Evolutionary conservation across 208 protist genomes (phyloP).

Genomic region (Leishmania tropica): DNA sequence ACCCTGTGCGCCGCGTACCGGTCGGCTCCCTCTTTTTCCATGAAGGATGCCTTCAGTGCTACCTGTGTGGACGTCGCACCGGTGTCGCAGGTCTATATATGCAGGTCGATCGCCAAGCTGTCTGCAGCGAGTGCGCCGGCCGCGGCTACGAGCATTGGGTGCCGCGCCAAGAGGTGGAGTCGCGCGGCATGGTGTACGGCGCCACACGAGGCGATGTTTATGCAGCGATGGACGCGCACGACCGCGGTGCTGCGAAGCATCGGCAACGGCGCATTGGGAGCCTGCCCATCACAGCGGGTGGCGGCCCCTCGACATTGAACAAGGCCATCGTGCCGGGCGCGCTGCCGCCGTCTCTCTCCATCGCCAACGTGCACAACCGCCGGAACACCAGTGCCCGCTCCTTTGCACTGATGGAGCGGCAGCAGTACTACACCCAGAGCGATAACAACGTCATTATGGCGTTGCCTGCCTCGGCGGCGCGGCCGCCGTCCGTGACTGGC

Average conservation of each 20-base stretch:
- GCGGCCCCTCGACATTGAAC: slow-evolving; percentile 23
- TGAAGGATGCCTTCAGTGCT: slow-evolving; percentile 62
- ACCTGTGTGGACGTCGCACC: slow-evolving; percentile 46
- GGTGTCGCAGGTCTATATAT: slow-evolving; percentile 57
- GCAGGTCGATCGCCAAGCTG: slow-evolving; percentile 39
- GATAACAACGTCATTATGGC: slow-evolving; percentile 71
- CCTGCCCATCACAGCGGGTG: background rate
- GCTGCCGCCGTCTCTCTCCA: slow-evolving; percentile 54
- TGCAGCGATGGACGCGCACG: slow-evolving; percentile 24
- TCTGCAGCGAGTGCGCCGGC: slow-evolving; percentile 43
- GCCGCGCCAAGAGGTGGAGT: slow-evolving; percentile 34
- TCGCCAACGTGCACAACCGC: slow-evolving; percentile 45
- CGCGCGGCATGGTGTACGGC: slow-evolving; percentile 45
- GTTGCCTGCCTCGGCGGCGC: slow-evolving; percentile 4
- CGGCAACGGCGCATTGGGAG: background rate
- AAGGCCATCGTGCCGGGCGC: slow-evolving; percentile 41
- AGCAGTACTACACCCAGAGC: slow-evolving; percentile 90
- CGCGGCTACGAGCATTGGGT: slow-evolving; percentile 49
- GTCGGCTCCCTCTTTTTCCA: slow-evolving; percentile 81
- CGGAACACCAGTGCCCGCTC: slow-evolving; percentile 56
- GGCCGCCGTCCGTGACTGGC: background rate
- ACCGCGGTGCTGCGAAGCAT: slow-evolving; percentile 2
- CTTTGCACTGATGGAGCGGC: slow-evolving; percentile 73
- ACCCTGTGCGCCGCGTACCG: slow-evolving; percentile 76
- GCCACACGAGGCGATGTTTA: slow-evolving; percentile 40